These are phyloP conservation scores for Fonsecaea pedrosoi DNA, from an alignment of 2,329 filamentous ascomycete genomes.

Conservation along the genomic window DNA sequence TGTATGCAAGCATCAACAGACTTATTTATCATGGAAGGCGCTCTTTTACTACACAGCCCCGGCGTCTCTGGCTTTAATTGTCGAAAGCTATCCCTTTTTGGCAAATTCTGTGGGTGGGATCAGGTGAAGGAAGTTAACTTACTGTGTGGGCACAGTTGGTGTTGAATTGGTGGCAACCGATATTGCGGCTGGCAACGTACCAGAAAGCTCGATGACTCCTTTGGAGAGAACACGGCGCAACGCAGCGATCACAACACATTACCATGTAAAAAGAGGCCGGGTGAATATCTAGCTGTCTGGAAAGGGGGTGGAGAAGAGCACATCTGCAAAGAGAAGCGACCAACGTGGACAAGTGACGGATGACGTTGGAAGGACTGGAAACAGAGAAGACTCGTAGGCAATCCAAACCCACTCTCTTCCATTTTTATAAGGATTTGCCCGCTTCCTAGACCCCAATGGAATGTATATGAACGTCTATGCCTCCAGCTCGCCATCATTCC, in stretches of 20 bases:
- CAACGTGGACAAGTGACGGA: background rate
- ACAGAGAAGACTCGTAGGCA: constrained; percentile 11
- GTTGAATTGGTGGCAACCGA: constrained; percentile 1
- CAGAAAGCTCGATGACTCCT: background rate
- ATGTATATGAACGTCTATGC: background rate
- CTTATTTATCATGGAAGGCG: constrained; percentile 14
- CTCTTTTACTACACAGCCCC: constrained; percentile 10
- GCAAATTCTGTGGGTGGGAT: constrained; percentile 9
- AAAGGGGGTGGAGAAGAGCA: background rate
- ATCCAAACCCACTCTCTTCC: background rate
- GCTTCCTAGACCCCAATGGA: background rate
- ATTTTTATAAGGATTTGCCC: background rate
- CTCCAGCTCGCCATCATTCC: background rate
- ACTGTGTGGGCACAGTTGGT: constrained; percentile 4
- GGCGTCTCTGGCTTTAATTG: constrained; percentile 1
- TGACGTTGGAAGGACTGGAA: constrained; percentile 2
- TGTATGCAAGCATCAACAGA: constrained; percentile 16
- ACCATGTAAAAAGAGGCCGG: background rate
- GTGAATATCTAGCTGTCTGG: background rate
- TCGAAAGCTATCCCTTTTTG: constrained; percentile 19
- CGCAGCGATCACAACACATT: constrained; percentile 5
- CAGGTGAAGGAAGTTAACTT: background rate
- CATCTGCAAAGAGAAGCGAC: background rate
- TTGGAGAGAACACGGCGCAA: background rate
- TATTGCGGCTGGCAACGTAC: background rate